Evolutionary conservation across 179 eudicot species (phyloP).

Genomic region (Silene vulgaris): DNA sequence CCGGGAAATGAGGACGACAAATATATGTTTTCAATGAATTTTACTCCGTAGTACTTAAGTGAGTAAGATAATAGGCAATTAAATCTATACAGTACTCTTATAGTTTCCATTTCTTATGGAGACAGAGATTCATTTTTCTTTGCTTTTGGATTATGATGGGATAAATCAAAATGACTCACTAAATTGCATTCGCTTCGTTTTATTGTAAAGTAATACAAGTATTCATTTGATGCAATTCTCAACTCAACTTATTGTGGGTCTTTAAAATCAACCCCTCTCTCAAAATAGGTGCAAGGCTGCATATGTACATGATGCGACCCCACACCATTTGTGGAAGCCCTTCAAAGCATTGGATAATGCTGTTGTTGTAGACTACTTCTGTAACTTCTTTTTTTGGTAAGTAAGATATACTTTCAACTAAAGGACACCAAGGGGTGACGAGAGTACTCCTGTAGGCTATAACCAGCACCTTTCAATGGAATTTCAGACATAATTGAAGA

Average conservation of each 20-base stretch:
- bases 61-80: background rate
- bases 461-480: background rate
- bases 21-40: background rate
- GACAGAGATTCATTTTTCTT: no score
- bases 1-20: background rate
- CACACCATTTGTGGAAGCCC: background rate
- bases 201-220: background rate
- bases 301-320: background rate
- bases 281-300: background rate
- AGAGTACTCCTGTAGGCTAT: conserved; percentile 1
- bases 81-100: background rate
- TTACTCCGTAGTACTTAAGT: background rate
- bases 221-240: background rate
- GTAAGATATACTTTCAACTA: no score
- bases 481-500: background rate
- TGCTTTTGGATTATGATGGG: no score
- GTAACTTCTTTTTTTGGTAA: background rate
- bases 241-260: background rate
- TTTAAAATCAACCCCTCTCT: background rate
- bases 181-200: background rate
- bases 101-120: background rate
- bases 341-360: background rate
- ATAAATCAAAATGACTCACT: background rate
- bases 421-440: no score
- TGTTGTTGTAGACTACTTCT: background rate